Evolutionary conservation across 805 yeast genomes (phyloP), one percentile per base, ranked within the genome.

Genomic region (Brettanomyces anomalus): DNA sequence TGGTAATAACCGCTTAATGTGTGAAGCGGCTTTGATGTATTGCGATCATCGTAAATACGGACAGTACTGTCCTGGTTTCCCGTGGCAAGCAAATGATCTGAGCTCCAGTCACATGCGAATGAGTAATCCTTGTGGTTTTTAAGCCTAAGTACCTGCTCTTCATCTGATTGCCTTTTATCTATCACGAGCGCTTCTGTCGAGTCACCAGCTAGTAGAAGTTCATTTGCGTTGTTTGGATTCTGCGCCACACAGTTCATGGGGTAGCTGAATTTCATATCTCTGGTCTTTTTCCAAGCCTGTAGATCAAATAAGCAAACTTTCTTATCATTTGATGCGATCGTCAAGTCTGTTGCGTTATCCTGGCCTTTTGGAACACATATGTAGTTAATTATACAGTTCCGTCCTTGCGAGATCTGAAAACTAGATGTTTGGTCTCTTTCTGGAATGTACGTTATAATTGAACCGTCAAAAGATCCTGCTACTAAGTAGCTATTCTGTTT

Each of bases 31-130:
- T 40, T 39, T 48, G 39, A 41, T 10, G 50, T 39, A 3, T 37
- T 59, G 39, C 85, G 52, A 34, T 66, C 54, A 56, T 79, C 84
- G 67, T 72, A 76, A 7, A 77, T 48, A 34, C 75, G 60, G 11
- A 77, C 68, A 7, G 79, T 68, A 2, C 79, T 72, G 55, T 79
- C 85, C 54, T 79, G 84, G 50, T 70, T 74, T 5, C 84, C 84
- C 0, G 81, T 71, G 4, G 75, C 71, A 15, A 78, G 47, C n/a
- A 37, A 15, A 8, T 28, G 49, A 24, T 36, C 31, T 7, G 26
- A 16, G 36, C 55, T 53, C 83, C 84, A 79, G 50, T 77, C 82
- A 52, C 81, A 77, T 34, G 78, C 65, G 48, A 78, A 78, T 3
- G 78, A 72, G 52, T 55, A 77, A 52, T 79, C 84, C 39, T 58